A percentile compares a stretch with the other conserved stretches of the same genome.
Evolutionary conservation across 768 basidiomycete genomes (phyloP).

Genomic region (Leccinum longicurvipes): DNA sequence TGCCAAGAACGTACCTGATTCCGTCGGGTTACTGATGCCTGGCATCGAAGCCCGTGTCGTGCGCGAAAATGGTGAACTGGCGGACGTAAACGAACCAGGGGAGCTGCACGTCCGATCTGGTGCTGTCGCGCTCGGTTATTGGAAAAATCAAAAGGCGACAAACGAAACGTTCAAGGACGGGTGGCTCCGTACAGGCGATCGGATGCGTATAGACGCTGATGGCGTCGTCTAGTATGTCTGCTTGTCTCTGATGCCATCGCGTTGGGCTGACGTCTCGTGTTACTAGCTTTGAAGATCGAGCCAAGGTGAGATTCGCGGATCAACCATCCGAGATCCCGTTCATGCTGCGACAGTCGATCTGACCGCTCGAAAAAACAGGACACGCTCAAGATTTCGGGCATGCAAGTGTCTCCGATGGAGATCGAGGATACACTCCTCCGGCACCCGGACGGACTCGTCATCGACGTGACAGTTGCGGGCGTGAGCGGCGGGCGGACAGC

Average conservation of each 20-base stretch:
- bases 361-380: conserved; percentile 43
- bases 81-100: conserved; percentile 54
- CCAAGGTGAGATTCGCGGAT: conserved; percentile 47
- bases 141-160: conserved; percentile 66
- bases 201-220: conserved; percentile 56
- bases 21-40: conserved; percentile 57
- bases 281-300: conserved; percentile 66
- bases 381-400: conserved; percentile 75
- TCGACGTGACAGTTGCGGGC: conserved; percentile 69
- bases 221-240: conserved; percentile 61
- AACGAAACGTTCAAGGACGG: conserved; percentile 62
- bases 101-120: conserved; percentile 59
- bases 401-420: conserved; percentile 78
- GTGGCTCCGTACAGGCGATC: conserved; percentile 76
- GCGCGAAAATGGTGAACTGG: conserved; percentile 55
- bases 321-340: background rate
- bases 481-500: conserved; percentile 66
- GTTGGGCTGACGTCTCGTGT: background rate
- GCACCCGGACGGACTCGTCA: conserved; percentile 59
- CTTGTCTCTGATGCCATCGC: background rate
- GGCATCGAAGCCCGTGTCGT: conserved; percentile 63
- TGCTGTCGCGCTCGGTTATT: conserved; percentile 66
- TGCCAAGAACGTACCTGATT: conserved; percentile 38
- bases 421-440: conserved; percentile 64
- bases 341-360: background rate